These are phyloP conservation scores for Plantago major DNA, from an alignment of 257 asterid genomes.

Conservation along the genomic window DNA sequence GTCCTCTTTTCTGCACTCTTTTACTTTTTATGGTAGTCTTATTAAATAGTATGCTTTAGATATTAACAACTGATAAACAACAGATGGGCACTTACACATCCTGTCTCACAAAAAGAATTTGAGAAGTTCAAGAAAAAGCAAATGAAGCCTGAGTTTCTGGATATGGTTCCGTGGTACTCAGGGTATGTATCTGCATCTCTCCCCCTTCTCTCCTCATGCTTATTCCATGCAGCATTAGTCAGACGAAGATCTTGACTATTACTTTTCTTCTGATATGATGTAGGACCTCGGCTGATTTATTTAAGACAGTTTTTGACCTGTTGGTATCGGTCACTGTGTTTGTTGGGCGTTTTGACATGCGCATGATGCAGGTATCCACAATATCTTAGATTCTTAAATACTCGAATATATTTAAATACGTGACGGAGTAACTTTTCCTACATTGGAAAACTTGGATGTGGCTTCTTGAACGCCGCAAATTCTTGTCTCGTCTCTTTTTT, in stretches of 20 bases:
- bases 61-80: conserved; percentile 17
- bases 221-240: conserved; percentile 1
- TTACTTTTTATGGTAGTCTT: neutral
- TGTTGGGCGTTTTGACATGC: conserved; percentile 99
- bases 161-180: conserved; percentile 99
- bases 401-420: neutral
- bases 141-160: conserved; percentile 89
- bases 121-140: conserved; percentile 88
- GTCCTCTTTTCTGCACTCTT: neutral
- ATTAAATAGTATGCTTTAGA: conserved; percentile 12
- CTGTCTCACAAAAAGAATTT: conserved; percentile 75
- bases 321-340: conserved; percentile 93
- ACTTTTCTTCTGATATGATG: conserved; percentile 26
- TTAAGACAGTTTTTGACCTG: conserved; percentile 95
- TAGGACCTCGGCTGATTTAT: conserved; percentile 97
- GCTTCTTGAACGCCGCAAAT: too few species aligned
- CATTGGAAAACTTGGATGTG: too few species aligned
- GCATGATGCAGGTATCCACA: conserved; percentile 89
- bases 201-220: neutral
- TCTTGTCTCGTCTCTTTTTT: neutral
- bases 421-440: too few species aligned
- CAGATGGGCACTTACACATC: conserved; percentile 99
- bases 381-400: conserved; percentile 4
- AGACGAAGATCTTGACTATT: conserved; percentile 13
- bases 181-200: conserved; percentile 45